These are phyloP conservation scores for Vinca major DNA, from an alignment of 305 asterid genomes.

Conservation along the genomic window DNA sequence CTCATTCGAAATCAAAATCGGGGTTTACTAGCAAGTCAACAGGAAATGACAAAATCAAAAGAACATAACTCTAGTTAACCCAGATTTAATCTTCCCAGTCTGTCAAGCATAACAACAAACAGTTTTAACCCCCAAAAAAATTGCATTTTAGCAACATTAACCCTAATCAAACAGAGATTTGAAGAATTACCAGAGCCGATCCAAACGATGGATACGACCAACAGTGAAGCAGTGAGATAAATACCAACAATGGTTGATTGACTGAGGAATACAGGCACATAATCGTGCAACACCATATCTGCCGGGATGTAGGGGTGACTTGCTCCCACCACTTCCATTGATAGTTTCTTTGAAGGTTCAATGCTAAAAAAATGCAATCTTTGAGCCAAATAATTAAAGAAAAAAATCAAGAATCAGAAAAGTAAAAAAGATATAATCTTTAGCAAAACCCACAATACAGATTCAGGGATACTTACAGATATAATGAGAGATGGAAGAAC, in stretches of 20 bases:
- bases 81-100: neutral
- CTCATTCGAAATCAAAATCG: neutral
- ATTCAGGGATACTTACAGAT: neutral
- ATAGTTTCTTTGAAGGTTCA: conserved; percentile 6
- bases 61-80: neutral
- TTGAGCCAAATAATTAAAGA: neutral
- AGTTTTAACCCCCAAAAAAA: neutral
- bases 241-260: conserved; percentile 42
- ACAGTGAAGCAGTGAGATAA: conserved; percentile 39
- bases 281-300: conserved; percentile 62
- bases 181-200: conserved; percentile 37
- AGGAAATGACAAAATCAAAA: neutral
- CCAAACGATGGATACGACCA: conserved; percentile 54
- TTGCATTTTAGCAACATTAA: neutral
- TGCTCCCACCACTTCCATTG: conserved; percentile 14
- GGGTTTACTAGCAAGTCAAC: neutral
- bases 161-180: neutral
- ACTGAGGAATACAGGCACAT: conserved; percentile 51
- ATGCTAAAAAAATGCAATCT: neutral
- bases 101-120: neutral
- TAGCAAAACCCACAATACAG: neutral
- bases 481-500: neutral
- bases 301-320: conserved; percentile 64
- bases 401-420: neutral
- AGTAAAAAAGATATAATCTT: neutral